A percentile compares a stretch with the other conserved stretches of the same genome.
Conservation (phyloP, 768 basidiomycete species). For the Neoboletus brunneissimus region DNA sequence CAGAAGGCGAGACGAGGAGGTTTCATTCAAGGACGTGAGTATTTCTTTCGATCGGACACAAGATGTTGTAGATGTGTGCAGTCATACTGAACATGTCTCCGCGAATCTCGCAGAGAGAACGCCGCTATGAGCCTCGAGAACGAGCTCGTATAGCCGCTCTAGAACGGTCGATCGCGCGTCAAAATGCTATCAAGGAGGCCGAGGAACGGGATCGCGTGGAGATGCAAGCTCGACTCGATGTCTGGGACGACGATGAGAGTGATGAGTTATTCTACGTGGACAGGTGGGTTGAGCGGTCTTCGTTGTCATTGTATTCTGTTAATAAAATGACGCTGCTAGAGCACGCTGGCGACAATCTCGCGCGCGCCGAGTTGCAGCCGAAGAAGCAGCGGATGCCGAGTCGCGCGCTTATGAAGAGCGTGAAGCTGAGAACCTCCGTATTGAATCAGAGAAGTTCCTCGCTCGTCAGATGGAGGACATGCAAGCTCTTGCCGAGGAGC, state of each 20-base stretch:
- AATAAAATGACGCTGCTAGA: slow-evolving; percentile 35
- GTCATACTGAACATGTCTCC: neutral
- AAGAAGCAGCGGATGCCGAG: slow-evolving; percentile 81
- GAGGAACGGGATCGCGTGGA: slow-evolving; percentile 80
- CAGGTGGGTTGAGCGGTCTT: slow-evolving; percentile 48
- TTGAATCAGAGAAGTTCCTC: slow-evolving; percentile 91
- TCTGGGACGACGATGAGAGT: slow-evolving; percentile 92
- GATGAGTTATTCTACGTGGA: slow-evolving; percentile 93
- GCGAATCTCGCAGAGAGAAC: slow-evolving; percentile 64
- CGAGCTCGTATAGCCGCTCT: slow-evolving; percentile 73
- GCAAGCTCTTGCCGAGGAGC: slow-evolving; percentile 87
- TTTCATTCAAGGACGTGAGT: slow-evolving; percentile 84
- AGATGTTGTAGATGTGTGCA: neutral
- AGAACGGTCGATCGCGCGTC: slow-evolving; percentile 72
- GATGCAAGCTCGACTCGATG: slow-evolving; percentile 75
- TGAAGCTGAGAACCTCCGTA: slow-evolving; percentile 81
- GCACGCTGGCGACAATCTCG: slow-evolving; percentile 83
- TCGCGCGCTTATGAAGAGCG: slow-evolving; percentile 81
- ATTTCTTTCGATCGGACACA: neutral
- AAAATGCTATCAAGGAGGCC: slow-evolving; percentile 66
- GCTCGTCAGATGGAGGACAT: slow-evolving; percentile 95
- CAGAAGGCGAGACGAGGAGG: slow-evolving; percentile 74
- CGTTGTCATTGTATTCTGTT: neutral
- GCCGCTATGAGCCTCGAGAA: slow-evolving; percentile 91
- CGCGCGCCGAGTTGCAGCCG: slow-evolving; percentile 63